Evolutionary conservation across 2,329 filamentous ascomycete genomes (phyloP).

Genomic region (Didymella segeticola): DNA sequence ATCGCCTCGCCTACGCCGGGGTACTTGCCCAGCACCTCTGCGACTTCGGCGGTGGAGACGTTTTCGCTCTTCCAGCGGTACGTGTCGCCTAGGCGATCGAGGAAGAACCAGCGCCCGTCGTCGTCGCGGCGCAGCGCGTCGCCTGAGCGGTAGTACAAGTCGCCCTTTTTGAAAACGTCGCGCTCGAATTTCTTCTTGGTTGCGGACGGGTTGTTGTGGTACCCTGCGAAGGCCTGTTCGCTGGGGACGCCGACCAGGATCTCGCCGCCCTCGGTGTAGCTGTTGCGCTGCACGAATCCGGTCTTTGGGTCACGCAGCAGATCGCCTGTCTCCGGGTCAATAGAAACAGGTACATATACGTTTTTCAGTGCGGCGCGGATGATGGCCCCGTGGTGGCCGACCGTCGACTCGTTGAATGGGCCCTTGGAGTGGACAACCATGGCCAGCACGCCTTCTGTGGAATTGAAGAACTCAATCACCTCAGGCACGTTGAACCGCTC

Average conservation of each 20-base stretch:
- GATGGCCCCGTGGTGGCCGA: conserved; percentile 73
- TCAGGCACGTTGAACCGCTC: conserved; percentile 67
- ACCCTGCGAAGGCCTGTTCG: conserved; percentile 63
- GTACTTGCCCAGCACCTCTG: conserved; percentile 51
- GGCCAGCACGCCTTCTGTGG: conserved; percentile 72
- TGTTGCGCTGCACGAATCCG: conserved; percentile 67
- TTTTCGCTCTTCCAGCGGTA: conserved; percentile 59
- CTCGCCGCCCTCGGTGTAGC: conserved; percentile 73
- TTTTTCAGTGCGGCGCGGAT: conserved; percentile 60
- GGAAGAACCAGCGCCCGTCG: conserved; percentile 56
- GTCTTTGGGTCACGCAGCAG: conserved; percentile 69
- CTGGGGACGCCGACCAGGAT: conserved; percentile 68
- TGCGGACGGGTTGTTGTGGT: conserved; percentile 69
- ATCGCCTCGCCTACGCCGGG: conserved; percentile 53
- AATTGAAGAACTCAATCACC: conserved; percentile 78
- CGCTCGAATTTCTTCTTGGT: conserved; percentile 62
- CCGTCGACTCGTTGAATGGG: conserved; percentile 64
- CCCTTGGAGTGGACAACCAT: conserved; percentile 60
- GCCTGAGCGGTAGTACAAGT: conserved; percentile 55
- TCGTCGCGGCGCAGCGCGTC: conserved; percentile 52
- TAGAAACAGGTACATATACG: conserved; percentile 67
- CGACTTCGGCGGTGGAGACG: conserved; percentile 55
- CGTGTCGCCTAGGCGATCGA: conserved; percentile 55
- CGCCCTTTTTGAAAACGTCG: conserved; percentile 53
- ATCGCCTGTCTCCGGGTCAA: conserved; percentile 72